Conservation (phyloP, 2,329 filamentous ascomycete genomes). For the Pyricularia sp. region DNA sequence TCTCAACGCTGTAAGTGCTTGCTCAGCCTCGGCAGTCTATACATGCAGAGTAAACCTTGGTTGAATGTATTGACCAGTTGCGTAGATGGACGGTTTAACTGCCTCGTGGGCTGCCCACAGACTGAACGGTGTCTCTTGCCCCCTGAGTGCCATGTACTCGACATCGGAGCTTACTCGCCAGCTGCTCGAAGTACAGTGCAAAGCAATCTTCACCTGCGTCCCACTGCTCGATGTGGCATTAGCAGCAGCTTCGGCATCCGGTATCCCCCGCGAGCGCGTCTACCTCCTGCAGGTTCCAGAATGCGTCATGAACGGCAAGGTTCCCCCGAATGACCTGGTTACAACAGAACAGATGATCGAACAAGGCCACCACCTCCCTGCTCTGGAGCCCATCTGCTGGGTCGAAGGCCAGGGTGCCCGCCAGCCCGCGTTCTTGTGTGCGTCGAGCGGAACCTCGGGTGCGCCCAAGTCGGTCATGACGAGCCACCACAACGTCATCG, state of each 20-base stretch:
- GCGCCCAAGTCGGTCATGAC: not conserved
- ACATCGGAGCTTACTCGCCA: not conserved
- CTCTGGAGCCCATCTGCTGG: not conserved
- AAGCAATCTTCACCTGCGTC: not conserved
- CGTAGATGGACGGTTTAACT: not conserved
- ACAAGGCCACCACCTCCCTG: not conserved
- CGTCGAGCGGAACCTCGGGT: not conserved
- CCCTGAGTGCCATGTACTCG: not conserved
- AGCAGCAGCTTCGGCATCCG: not conserved
- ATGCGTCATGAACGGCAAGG: not conserved
- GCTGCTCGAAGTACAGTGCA: not conserved
- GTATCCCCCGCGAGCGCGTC: not conserved
- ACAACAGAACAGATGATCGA: not conserved
- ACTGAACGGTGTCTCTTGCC: not conserved
- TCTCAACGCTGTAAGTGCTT: not conserved
- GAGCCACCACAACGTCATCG: not conserved
- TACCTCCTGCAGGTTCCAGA: not conserved
- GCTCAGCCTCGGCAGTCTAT: not conserved
- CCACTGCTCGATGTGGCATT: not conserved
- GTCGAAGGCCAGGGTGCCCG: not conserved
- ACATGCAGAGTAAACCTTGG: too few species aligned
- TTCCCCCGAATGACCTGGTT: not conserved
- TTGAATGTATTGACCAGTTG: too few species aligned
- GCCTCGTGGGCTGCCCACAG: not conserved
- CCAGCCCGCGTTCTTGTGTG: not conserved